Base-by-base conservation (phyloP, 2,329 filamentous ascomycete species). In the Fusarium sublunatum region DNA sequence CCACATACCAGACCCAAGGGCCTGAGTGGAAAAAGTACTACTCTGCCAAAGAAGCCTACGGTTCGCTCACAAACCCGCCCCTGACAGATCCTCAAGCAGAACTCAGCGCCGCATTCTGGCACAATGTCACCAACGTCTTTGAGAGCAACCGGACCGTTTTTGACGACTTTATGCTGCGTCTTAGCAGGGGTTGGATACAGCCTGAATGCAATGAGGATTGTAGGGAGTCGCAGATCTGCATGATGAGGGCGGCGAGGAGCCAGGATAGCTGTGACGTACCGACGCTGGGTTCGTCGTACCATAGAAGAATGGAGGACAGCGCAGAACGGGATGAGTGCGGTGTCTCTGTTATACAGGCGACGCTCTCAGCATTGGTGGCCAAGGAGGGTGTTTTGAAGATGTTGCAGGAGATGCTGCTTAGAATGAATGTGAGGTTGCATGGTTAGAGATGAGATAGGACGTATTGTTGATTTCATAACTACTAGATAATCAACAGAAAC, bases 101-200 rank as follows among this genome's bases (percentile, higher is more conserved):
- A 62, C 78, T 88, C 31, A 83, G 81, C 2, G 81, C 84, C 0
- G 80, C 80, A 1, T 87, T 87, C 72, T 88, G 85, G 85, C 85
- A 87, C 70, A 80, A 83, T 61, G 76, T 87, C 19, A 87, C 85
- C 2, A 74, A 74, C 1, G 69, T 75, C 4, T 79, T 87, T 44
- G 80, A 83, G 58, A 64, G 55, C 5, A 71, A 84, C 51, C 62
- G 77, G 3, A 58, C 68, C 0, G 70, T 77, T 2, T 86, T 87
- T 64, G 73, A 79, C 13, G 74, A 72, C 4, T 87, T 80, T 69
- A 77, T 79, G 44, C 69, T 74, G 1, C 76, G 83, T 52, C 83
- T 82, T 57, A 78, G 75, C 9, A 77, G 85, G 6, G 82, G 82
- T 4, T 82, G 78, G 73, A 72, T 73, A 6, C 70, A 74, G 4